Evolutionary conservation across 2,329 filamentous ascomycete species (phyloP), one percentile per base, ranked within the genome.

Genomic region (Ophiognomonia clavigignenti-juglandacearum): DNA sequence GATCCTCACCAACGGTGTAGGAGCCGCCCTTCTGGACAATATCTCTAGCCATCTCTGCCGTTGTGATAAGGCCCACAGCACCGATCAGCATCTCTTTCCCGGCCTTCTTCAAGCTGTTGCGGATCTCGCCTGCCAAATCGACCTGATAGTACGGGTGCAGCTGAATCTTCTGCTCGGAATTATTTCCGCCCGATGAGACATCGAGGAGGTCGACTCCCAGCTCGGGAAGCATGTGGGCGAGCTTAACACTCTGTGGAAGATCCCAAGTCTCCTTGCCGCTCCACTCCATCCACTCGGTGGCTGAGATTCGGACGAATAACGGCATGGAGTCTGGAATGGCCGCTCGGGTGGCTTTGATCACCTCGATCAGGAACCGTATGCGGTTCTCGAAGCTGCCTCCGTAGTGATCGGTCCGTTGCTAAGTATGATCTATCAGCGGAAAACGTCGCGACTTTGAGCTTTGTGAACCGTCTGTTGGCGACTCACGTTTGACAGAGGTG

Each of bases 201-300:
- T 96, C 91, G 24, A 96, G 74, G 14, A 95, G 70, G 62, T 96
- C 91, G 36, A 96, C 77, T 24, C 91, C 91, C 11, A 75, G 71
- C 0, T 76, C 78, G 0, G 87, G 85, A 1, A 96, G 76, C 9
- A 85, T 69, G 60, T 78, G 75, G 13, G 88, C 86, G 3, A 93
- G 77, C 45, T 67, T 70, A 52, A 86, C 78, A 49, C 65, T 86
- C 54, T 90, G 77, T 36, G 83, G 76, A n/a, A 84, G 57, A 4
- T 80, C 83, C 88, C 88, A 95, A 20, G 69, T 74, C 6, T 69
- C 66, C 53, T 67, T 56, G 41, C 58, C 63, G 6, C 61, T 53
- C 57, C 63, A 61, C 53, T 83, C 76, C 65, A 82, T 73, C 78
- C 80, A 83, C 55, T 85, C 81, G 6, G 78, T 82, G 4, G 71